These are phyloP conservation scores for Microthlaspi erraticum DNA, from an alignment of 345 rosid species.

Conservation along the genomic window DNA sequence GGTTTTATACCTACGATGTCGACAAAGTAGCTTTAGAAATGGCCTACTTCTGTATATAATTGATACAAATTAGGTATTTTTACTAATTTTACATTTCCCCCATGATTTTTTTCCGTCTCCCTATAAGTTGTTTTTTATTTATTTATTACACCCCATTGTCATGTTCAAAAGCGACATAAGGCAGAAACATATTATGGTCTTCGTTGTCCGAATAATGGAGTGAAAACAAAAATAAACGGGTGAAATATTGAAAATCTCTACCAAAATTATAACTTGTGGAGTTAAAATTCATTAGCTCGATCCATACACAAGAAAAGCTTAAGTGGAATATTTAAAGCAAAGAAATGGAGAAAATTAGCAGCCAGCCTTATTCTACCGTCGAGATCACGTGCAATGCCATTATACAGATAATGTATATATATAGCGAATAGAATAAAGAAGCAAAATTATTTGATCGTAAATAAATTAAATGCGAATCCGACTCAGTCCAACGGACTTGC, in stretches of 20 bases:
- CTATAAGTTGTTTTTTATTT: background rate
- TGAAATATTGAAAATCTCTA: background rate
- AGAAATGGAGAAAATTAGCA: conserved; percentile 36
- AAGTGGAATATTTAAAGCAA: conserved; percentile 9
- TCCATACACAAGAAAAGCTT: background rate
- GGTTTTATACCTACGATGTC: conserved; percentile 19
- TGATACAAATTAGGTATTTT: too few relatives aligned
- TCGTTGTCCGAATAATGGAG: conserved; percentile 22
- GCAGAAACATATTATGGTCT: conserved; percentile 22
- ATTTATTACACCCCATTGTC: conserved; percentile 19
- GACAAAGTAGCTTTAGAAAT: conserved; percentile 30
- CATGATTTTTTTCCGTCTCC: background rate
- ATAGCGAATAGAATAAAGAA: background rate
- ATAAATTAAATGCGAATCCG: conserved; percentile 39
- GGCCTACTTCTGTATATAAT: background rate
- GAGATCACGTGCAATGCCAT: conserved; percentile 45
- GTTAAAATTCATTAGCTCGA: background rate
- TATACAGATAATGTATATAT: conserved; percentile 36
- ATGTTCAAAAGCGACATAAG: conserved; percentile 34
- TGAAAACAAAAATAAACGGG: background rate
- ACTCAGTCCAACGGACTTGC: conserved; percentile 42
- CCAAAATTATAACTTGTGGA: background rate
- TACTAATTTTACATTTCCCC: too few relatives aligned
- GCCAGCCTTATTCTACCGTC: conserved; percentile 44
- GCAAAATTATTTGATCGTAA: background rate